These are phyloP conservation scores for Colletotrichum euphorbiae DNA, from an alignment of 2,329 filamentous ascomycete species.

Conservation along the genomic window DNA sequence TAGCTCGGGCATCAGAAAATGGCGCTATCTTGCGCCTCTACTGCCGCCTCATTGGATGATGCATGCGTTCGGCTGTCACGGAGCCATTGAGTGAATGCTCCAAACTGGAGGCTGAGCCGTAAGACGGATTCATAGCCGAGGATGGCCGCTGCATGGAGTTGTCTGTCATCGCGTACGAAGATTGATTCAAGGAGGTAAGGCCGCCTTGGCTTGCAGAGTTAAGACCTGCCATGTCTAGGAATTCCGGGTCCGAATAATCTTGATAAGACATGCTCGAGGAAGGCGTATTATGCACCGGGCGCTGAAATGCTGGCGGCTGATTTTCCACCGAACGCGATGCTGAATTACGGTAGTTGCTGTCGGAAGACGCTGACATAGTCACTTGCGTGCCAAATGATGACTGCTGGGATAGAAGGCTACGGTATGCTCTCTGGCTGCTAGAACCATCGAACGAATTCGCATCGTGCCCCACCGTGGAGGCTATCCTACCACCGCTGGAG, in stretches of 20 bases:
- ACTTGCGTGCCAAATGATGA: conserved; percentile 18
- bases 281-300: conserved; percentile 5
- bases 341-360: background rate
- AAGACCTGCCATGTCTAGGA: conserved; percentile 27
- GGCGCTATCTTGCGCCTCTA: background rate
- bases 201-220: conserved; percentile 22
- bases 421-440: conserved; percentile 3
- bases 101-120: conserved; percentile 11
- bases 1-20: background rate
- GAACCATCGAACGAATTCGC: conserved; percentile 1
- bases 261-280: conserved; percentile 20
- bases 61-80: conserved; percentile 31
- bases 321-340: conserved; percentile 8
- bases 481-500: background rate
- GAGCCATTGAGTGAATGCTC: conserved; percentile 14
- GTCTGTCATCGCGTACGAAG: conserved; percentile 16
- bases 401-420: conserved; percentile 9
- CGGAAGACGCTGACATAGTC: background rate
- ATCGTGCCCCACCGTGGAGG: conserved; percentile 5
- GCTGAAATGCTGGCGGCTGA: conserved; percentile 19
- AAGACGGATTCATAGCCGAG: conserved; percentile 10
- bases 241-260: conserved; percentile 28
- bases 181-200: conserved; percentile 2
- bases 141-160: conserved; percentile 24
- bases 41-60: conserved; percentile 22